Evolutionary conservation across 306 rosid species (phyloP), one percentile per base, ranked within the genome.

Genomic region (Betula pendula): DNA sequence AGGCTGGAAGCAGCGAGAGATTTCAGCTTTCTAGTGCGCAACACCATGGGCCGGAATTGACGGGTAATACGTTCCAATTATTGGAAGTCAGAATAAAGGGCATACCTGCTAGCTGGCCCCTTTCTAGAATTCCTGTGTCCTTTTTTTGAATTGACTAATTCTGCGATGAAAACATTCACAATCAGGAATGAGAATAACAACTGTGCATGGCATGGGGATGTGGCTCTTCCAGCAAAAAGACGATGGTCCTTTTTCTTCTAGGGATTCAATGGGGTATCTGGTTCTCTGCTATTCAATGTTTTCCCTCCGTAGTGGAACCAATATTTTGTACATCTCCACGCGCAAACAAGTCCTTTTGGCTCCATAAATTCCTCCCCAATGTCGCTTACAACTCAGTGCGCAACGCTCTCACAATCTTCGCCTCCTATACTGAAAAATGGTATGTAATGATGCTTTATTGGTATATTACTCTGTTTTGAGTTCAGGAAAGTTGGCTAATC

Each of bases 301-400:
- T 59, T 68, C 84, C 69, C 73, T 77, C 71, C 80, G 5, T 63
- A 67, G 84, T 83, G 84, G 77, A 62, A 70, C 5, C 33, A 29
- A 3, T 2, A n/a, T n/a, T 68, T 35, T 4, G 11, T 70, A 5
- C 6, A 12, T 9, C 40, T 49, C 25, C 43, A 14, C 44, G 9
- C 45, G 24, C 44, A 47, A 48, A 27, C 11, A 17, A 25, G 9
- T 3, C 20, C 44, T 49, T 71, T 17, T 29, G 14, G 70, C 75
- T 71, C 58, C 13, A 17, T 49, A 71, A 71, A 27, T 22, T 22
- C 71, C 25, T 13, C 47, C n/a, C 60, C 2, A 42, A 8, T 63
- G 29, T 56, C 68, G 33, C 14, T 15, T 29, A 42, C 52, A 19
- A 53, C 19, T 56, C 52, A 68, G 48, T 24, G 75, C 75, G 43